phyloP scores from a whole-genome alignment of 176 grass and related monocot species.

The Stipa capillata region DNA sequence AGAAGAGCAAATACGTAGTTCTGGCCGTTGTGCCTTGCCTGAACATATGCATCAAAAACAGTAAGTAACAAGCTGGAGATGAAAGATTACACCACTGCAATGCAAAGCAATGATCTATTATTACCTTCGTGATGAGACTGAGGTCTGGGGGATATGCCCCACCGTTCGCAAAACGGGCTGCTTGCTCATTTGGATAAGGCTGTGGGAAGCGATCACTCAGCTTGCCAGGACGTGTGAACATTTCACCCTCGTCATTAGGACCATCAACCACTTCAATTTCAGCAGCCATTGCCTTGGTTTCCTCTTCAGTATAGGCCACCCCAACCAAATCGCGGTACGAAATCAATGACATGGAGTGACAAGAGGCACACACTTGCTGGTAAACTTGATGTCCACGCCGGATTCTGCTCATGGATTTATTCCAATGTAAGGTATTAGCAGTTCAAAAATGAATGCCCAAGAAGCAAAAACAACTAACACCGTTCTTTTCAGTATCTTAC shows the following conservation, averaged over 20 bases:
- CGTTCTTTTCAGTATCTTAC: neutral
- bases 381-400: conserved; percentile 95
- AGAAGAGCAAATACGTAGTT: conserved; percentile 97
- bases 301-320: conserved; percentile 96
- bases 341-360: conserved; percentile 96
- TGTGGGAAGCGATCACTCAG: conserved; percentile 92
- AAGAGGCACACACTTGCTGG: conserved; percentile 94
- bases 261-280: conserved; percentile 97
- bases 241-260: conserved; percentile 96
- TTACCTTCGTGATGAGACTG: conserved; percentile 95
- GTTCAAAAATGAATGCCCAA: neutral
- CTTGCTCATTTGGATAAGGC: conserved; percentile 92
- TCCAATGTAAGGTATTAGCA: neutral
- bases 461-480: neutral
- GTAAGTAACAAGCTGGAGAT: neutral
- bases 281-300: conserved; percentile 95
- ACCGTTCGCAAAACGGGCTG: conserved; percentile 93
- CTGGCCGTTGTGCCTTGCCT: conserved; percentile 94
- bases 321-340: conserved; percentile 93
- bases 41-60: neutral
- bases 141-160: conserved; percentile 96
- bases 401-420: conserved; percentile 50
- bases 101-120: neutral
- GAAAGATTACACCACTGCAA: neutral
- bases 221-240: conserved; percentile 81